Percentiles rank a stretch among this genome's conserved stretches.
phyloP scores from a whole-genome alignment of 2,329 filamentous ascomycete species.

The Salinomyces thailandicus region DNA sequence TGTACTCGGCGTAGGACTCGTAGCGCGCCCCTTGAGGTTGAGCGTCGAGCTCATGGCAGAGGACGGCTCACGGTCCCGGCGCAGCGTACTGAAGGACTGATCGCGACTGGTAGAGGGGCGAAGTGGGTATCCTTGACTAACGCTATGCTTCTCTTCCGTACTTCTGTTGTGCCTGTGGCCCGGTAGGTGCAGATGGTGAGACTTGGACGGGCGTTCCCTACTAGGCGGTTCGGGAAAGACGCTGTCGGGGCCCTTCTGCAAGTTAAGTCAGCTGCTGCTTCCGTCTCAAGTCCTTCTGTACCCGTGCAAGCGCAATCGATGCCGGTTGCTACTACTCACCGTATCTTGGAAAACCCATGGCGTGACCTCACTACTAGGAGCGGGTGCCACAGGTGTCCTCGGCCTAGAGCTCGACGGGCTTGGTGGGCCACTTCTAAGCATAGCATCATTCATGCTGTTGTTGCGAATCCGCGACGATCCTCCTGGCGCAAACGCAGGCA shows the following conservation, averaged over 20 bases:
- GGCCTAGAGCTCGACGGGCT: conserved; percentile 70
- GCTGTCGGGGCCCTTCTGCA: conserved; percentile 20
- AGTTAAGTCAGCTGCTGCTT: conserved; percentile 11
- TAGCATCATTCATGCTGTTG: conserved; percentile 64
- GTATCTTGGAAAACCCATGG: conserved; percentile 80
- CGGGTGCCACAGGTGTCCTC: conserved; percentile 51
- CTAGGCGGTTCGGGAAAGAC: conserved; percentile 21
- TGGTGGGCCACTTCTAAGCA: conserved; percentile 43
- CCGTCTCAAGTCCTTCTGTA: neutral
- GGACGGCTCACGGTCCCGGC: conserved; percentile 43
- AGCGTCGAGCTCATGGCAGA: conserved; percentile 38
- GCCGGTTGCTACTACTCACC: conserved; percentile 16
- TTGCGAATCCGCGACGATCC: conserved; percentile 58
- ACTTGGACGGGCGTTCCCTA: conserved; percentile 21
- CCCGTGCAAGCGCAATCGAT: conserved; percentile 1
- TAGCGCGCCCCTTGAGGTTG: conserved; percentile 51
- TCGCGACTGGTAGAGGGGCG: conserved; percentile 68
- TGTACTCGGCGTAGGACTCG: conserved; percentile 72
- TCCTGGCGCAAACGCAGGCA: conserved; percentile 44
- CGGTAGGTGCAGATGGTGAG: conserved; percentile 51
- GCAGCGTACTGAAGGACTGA: conserved; percentile 50
- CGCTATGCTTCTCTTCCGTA: conserved; percentile 45
- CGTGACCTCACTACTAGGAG: conserved; percentile 67
- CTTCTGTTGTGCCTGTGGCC: conserved; percentile 59
- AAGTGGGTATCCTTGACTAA: conserved; percentile 42